Percentiles rank a stretch among this genome's conserved stretches.
Conservation (phyloP, 371 early-diverging fungal species). For the Fennellomyces sp. region DNA sequence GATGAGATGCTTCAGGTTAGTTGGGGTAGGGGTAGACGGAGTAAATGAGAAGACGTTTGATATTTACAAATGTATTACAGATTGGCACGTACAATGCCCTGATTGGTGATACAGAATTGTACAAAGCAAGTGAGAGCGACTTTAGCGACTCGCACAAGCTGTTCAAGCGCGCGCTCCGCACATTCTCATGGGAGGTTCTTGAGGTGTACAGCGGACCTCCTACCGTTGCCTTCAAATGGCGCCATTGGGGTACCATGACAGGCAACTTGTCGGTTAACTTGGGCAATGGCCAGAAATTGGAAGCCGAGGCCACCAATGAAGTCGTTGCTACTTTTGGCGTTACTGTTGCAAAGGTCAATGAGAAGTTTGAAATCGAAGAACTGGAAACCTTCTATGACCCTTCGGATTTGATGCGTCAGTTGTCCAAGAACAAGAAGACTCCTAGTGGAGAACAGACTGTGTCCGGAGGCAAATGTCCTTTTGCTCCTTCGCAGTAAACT, state of each 20-base stretch:
- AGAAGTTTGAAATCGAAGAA: conserved; percentile 46
- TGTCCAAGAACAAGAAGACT: conserved; percentile 43
- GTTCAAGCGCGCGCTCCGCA: conserved; percentile 53
- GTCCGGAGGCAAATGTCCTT: conserved; percentile 47
- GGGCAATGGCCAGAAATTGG: conserved; percentile 40
- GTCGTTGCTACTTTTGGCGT: conserved; percentile 45
- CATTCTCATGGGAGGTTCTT: conserved; percentile 57
- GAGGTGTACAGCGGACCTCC: conserved; percentile 56
- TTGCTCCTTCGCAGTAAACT: conserved; percentile 23
- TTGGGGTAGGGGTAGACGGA: neutral
- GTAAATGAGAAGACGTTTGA: neutral
- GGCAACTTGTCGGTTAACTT: conserved; percentile 46
- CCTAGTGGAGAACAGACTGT: conserved; percentile 9
- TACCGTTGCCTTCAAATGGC: conserved; percentile 57
- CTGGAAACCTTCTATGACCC: conserved; percentile 57
- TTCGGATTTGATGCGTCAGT: conserved; percentile 45
- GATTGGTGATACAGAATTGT: conserved; percentile 56
- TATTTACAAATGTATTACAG: conserved; percentile 16
- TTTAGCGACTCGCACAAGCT: conserved; percentile 55
- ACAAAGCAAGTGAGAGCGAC: conserved; percentile 53
- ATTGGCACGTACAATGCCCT: conserved; percentile 61
- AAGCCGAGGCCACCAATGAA: conserved; percentile 48
- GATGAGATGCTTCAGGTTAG: conserved; percentile 53
- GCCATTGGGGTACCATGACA: conserved; percentile 52
- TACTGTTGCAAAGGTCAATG: conserved; percentile 50